A percentile compares a stretch with the other conserved stretches of the same genome.
Evolutionary conservation across 2,329 filamentous ascomycete species (phyloP).

Genomic region (Botrytis galanthina): DNA sequence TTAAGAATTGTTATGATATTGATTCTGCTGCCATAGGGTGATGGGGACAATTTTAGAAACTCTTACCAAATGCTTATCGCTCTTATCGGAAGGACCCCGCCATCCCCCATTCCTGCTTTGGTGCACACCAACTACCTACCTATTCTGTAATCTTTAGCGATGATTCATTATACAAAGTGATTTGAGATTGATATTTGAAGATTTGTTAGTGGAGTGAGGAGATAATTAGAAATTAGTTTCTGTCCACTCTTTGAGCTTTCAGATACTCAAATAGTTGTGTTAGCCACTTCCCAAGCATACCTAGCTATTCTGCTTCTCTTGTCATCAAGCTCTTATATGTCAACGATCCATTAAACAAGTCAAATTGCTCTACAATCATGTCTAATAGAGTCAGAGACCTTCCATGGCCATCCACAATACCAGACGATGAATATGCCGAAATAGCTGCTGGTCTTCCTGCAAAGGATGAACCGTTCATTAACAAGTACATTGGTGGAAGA

Average conservation of each 20-base stretch:
- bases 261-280: neutral
- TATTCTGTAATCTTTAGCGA: constrained; percentile 8
- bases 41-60: neutral
- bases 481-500: constrained; percentile 76
- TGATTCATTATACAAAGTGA: neutral
- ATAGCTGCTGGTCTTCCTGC: constrained; percentile 55
- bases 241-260: neutral
- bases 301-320: neutral
- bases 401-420: constrained; percentile 35
- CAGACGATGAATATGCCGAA: constrained; percentile 58
- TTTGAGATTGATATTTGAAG: neutral
- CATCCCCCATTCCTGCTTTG: constrained; percentile 11
- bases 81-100: constrained; percentile 13
- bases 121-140: neutral
- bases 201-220: neutral
- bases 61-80: constrained; percentile 11
- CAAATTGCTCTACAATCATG: constrained; percentile 25
- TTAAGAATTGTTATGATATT: no score
- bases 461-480: constrained; percentile 70
- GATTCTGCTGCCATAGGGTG: no score
- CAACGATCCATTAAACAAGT: neutral
- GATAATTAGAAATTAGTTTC: neutral
- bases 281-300: neutral
- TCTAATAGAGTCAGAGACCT: constrained; percentile 32
- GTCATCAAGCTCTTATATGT: neutral